These are phyloP conservation scores for Fusarium cyanostomum DNA, from an alignment of 2,329 filamentous ascomycete species.

Conservation along the genomic window DNA sequence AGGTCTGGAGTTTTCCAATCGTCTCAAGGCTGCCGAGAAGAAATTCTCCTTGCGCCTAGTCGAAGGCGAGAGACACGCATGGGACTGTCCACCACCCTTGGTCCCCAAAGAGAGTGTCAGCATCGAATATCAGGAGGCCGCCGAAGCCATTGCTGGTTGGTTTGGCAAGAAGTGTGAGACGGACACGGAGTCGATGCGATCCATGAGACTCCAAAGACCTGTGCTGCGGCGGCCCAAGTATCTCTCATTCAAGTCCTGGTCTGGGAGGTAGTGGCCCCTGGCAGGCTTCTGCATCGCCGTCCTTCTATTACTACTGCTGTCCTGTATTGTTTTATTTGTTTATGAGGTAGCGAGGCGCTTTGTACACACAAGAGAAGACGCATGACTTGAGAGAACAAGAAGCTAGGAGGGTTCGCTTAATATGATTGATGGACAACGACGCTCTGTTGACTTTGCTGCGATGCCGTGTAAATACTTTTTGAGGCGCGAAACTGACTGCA, in stretches of 20 bases:
- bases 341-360: conserved; percentile 27
- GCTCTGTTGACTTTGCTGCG: not conserved
- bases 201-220: conserved; percentile 47
- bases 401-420: not conserved
- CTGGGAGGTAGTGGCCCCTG: conserved; percentile 40
- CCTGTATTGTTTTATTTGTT: conserved; percentile 5
- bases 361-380: conserved; percentile 13
- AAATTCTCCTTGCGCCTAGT: conserved; percentile 55
- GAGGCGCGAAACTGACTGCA: not conserved
- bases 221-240: conserved; percentile 46
- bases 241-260: conserved; percentile 47
- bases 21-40: conserved; percentile 55
- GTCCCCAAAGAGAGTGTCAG: conserved; percentile 55
- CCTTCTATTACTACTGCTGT: not conserved
- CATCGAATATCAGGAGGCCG: conserved; percentile 58
- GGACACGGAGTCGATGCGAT: conserved; percentile 49
- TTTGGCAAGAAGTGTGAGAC: conserved; percentile 51
- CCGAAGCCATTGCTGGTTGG: conserved; percentile 54
- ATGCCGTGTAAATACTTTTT: conserved; percentile 7
- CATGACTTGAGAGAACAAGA: not conserved
- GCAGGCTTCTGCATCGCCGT: not conserved
- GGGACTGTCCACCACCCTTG: conserved; percentile 59
- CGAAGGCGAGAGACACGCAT: conserved; percentile 57
- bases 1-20: conserved; percentile 67
- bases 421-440: not conserved